Base-by-base conservation (phyloP, 2,329 filamentous ascomycete species). In the Akanthomyces dipterigenus region DNA sequence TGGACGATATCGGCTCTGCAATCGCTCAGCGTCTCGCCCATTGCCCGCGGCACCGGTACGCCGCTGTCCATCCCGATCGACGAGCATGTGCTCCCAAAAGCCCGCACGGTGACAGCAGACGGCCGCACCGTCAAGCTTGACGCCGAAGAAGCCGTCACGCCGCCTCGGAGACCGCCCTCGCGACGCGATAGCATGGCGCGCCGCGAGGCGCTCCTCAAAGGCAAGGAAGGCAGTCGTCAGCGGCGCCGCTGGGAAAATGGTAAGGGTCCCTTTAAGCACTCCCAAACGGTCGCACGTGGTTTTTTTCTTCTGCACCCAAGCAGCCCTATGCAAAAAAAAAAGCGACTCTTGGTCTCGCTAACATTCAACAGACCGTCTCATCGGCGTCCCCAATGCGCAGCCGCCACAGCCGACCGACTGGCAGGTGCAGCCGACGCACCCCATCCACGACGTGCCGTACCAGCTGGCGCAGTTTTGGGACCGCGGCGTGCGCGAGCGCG, bases 181-280 rank as follows among this genome's bases (percentile, higher is more conserved):
- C 73, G 76, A 36, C 73, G 80, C 71, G 89, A 86, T 64, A 84
- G 81, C 66, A 73, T 80, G 72, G 75, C 76, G 60, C 77, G 83
- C 56, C 86, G 93, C 20, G 91, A 96, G 66, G 84, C 87, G 2
- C 71, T 96, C 57, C 79, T 95, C 36, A 96, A 92, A 77, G 93
- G 93, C 61, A 96, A 96, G 67, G 92, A 97, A 74, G 93, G 93
- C 38, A 93, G 86, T 68, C 84, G 93, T 40, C 87, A 93, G 69
- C 82, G 93, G 55, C 88, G 93, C 68, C 83, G 93, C 61, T 98
- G 93, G 92, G 95, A 99, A 79, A 99, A 98, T 74, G 90, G 91
- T 96, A 82, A 61, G 36, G 12, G 24, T n/a, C 31, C 8, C 31
- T 9, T 34, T 7, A 34, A 7, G 31, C 3, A 34, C n/a, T n/a